Base-by-base conservation (phyloP, 371 early-diverging fungal species). In the Rhizopus stolonifer region DNA sequence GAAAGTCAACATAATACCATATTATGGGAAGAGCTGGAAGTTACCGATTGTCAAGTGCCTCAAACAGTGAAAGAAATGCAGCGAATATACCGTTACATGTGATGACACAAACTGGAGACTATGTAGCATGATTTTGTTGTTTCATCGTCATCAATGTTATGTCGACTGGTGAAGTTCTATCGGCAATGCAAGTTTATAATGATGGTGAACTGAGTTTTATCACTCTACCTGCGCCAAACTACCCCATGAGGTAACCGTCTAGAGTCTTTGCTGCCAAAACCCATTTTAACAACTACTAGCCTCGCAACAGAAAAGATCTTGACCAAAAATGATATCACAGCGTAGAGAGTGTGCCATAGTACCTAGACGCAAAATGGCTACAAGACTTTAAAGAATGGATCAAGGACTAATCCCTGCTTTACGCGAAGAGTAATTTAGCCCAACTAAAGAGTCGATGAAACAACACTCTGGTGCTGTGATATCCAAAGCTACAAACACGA, bases 41-140 rank as follows among this genome's bases (percentile, higher is more conserved):
- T 46, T 5, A 24, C 19, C 6, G 31, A 42, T 32, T 32, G 23
- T n/a, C 15, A 49, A 34, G 32, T 34, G n/a, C 47, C 52, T 24
- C 31, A 19, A 23, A 42, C 58, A 11, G 54, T 60, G 14, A 33
- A 55, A n/a, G 45, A 52, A 13, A 72, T 70, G 46, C 17, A 58
- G 9, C 19, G 33, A 13, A 21, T 61, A 9, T 67, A 61, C 25
- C 48, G 56, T 15, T 46, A 63, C 10, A 77, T 77, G 74, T 57
- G 50, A 47, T 46, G 22, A 44, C 50, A 39, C 26, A 44, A 31
- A 11, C 26, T 32, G 36, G 42, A 52, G 31, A 49, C 1, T 18
- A 51, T 52, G 6, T 42, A 39, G 2, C 78, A 71, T 11, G 74
- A 77, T 55, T 77, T 72, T 32, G 23, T 59, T 9, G 74, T 59